Base-by-base conservation (phyloP, 768 basidiomycete genomes). In the Gloeostereum incarnatum region DNA sequence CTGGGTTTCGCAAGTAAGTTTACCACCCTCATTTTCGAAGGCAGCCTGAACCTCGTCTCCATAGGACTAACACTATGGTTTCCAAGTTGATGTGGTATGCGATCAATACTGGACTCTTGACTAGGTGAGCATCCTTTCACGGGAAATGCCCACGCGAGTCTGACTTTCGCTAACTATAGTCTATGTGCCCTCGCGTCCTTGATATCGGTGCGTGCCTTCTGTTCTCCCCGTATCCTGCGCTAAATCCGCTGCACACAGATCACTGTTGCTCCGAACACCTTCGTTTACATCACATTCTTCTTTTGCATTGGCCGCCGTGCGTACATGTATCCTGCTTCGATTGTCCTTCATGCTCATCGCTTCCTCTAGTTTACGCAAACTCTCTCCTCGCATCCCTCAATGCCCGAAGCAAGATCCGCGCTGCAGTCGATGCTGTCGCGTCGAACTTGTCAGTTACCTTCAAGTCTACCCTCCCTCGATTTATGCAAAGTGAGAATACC, bases 361-460 rank as follows among this genome's bases (percentile, higher is more conserved):
- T 31, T 37, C 5, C 36, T 24, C 3, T 37, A 68, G 66, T 74
- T 11, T 75, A 74, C 46, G 63, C 64, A 36, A 75, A 73, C 48
- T 66, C 70, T 3, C 63, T 75, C 34, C 56, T 75, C 10, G 70
- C 69, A 1, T 72, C 72, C 2, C 53, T 75, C 21, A 75, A 75
- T 41, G 66, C 67, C 4, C 62, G 71, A 3, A 56, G 58, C 36
- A 53, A 49, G 21, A 53, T 73, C 36, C 52, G 58, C 2, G 49
- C 24, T 50, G 56, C 45, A 47, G 62, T 38, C 50, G 57, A 55
- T 56, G 46, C n/a, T n/a, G n/a, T 44, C 52, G 9, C 49, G 49
- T 14, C 27, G 6, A 35, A 36, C 6, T 40, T 42, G n/a, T 42
- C 45, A 8, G 37, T 51, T 19, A 46, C 48, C 1, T 35, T 49